Evolutionary conservation across 2,329 filamentous ascomycete species (phyloP), one percentile per base, ranked within the genome.

Genomic region (Hypoxylon sp.): DNA sequence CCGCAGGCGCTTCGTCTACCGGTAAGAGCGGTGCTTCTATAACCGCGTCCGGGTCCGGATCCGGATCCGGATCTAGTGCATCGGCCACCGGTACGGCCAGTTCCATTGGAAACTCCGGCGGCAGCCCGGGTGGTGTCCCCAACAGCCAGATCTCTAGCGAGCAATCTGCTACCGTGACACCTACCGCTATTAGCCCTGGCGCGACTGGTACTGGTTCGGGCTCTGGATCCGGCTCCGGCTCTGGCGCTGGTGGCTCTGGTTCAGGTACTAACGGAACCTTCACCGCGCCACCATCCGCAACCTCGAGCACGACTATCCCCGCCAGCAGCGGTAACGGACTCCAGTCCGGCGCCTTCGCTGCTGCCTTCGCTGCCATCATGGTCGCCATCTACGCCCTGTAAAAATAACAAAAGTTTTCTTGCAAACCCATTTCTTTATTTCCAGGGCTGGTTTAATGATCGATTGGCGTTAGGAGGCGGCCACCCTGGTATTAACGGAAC

Each of bases 381-480:
- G 73, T 68, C 13, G 78, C 75, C 22, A 74, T 80, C 42, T 73
- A 80, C 53, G 73, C 75, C 53, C 65, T 80, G 63, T 81, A 76
- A 78, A 71, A n/a, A n/a, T 39, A 58, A 13, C 22, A 17, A 24
- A 24, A 22, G 13, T 13, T 14, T 5, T 31, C 44, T 31, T 19
- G 19, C 29, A 9, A 24, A 26, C 22, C 26, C n/a, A 5, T 46
- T 29, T 62, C 53, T 19, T 51, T 33, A n/a, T 61, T 55, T 58
- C 11, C 11, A 17, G 58, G 54, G 24, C 52, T 13, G 52, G 61
- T 59, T 51, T 60, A 19, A 54, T 58, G 66, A 53, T 65, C 35
- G 59, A 53, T 63, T 24, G 67, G 66, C 63, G 69, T 67, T 69
- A 47, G 29, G 37, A 69, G 61, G 58, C 50, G 58, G 60, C 50